These are phyloP conservation scores for Calvatia gigantea DNA, from an alignment of 768 basidiomycete genomes.

Conservation along the genomic window DNA sequence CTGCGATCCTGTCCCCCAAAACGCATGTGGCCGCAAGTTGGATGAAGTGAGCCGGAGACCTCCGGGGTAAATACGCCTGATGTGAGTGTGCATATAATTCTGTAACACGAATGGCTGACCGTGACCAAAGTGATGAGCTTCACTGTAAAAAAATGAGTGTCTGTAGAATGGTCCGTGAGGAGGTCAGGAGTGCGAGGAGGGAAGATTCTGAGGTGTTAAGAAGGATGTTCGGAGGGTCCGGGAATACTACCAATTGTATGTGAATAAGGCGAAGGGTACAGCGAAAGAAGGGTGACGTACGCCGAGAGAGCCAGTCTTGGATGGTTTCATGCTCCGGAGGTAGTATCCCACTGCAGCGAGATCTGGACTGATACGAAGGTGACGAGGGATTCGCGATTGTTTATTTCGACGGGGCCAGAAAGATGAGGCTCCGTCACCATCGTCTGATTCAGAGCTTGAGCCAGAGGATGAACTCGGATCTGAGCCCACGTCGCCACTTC, in stretches of 20 bases:
- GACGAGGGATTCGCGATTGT: not conserved
- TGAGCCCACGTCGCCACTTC: slow-evolving; percentile 19
- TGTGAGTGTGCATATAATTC: slow-evolving; percentile 40
- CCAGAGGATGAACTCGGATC: slow-evolving; percentile 16
- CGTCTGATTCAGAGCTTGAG: slow-evolving; percentile 9
- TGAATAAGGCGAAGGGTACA: not conserved
- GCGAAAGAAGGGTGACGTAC: slow-evolving; percentile 20
- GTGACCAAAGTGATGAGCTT: too few species aligned
- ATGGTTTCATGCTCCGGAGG: slow-evolving; percentile 59
- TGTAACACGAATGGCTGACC: too few species aligned
- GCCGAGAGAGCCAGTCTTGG: slow-evolving; percentile 44
- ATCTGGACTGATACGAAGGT: slow-evolving; percentile 1
- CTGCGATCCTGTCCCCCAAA: slow-evolving; percentile 58
- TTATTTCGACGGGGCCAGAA: slow-evolving; percentile 13
- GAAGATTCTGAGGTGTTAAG: slow-evolving; percentile 61
- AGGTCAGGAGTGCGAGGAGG: slow-evolving; percentile 30
- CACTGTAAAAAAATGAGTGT: too few species aligned
- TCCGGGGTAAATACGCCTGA: slow-evolving; percentile 56
- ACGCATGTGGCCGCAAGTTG: slow-evolving; percentile 48
- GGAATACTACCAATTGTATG: slow-evolving; percentile 25
- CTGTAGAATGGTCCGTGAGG: not conserved
- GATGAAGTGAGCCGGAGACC: slow-evolving; percentile 54
- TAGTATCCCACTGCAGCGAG: slow-evolving; percentile 58
- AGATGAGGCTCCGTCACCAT: not conserved
- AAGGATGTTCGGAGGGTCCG: slow-evolving; percentile 44